Base-by-base conservation (phyloP, 257 asterid genomes). In the Phtheirospermum japonicum region DNA sequence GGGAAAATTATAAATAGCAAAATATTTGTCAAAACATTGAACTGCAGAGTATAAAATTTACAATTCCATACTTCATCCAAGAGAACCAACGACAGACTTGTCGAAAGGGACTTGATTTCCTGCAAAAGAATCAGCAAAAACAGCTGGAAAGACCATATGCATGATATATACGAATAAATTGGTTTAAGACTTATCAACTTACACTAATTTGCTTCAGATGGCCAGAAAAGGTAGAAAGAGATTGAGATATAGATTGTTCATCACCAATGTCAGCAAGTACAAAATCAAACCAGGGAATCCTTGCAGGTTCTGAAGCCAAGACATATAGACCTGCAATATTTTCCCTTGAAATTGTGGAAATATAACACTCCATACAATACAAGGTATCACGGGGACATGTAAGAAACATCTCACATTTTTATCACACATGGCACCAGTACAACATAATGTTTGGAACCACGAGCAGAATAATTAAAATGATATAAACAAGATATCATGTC, bases 221-320 rank as follows among this genome's bases (percentile, higher is more conserved):
- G 71, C 97, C 97, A 39, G 99, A 87, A 77, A 93, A 93, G 74
- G 99, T 93, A 66, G 99, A 93, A 73, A 93, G 71, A 59, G 99
- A 93, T 66, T 93, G 99, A 64, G 96, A 82, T 66, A 93, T 77
- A 68, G 97, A 93, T 65, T 93, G 99, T 59, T 93, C 99, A 65
- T 93, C 99, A 51, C 99, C 99, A 65, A 93, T 93, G 78, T 93
- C 99, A 65, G 97, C 99, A 65, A 85, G 89, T 70, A 93, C 87
- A 87, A 62, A 80, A 80, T 93, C 97, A 77, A 90, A 89, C 99
- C 99, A 93, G 71, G 99, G 99, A 53, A 93, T 76, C 71, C 79
- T 87, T 75, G 85, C 94, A 49, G 95, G 82, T 77, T 87, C 99
- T 68, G 97, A 89, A 76, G 96, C 83, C 80, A 93, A 77, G 33